Evolutionary conservation across 75 land plant genomes (phyloP).

Genomic region (Gnetum montanum): DNA sequence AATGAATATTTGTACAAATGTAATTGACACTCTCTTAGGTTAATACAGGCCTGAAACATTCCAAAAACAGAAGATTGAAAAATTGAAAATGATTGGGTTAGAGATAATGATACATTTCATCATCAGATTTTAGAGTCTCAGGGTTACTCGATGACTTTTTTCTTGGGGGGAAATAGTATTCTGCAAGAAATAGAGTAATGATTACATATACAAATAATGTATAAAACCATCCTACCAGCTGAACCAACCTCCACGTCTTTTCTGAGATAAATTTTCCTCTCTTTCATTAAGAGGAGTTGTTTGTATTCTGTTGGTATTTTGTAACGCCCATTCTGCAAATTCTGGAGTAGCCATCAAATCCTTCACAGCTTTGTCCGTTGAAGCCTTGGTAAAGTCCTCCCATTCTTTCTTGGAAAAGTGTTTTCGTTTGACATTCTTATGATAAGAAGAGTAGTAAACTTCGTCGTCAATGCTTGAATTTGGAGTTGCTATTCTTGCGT

Average conservation of each 20-base stretch:
- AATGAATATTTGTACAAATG: too few species aligned
- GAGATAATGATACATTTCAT: too few species aligned
- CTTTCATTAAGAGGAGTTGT: conserved; percentile 29
- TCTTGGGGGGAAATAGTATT: too few species aligned
- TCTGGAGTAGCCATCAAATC: conserved; percentile 67
- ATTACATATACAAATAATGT: too few species aligned
- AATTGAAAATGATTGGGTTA: too few species aligned
- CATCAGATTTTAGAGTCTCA: too few species aligned
- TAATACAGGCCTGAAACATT: too few species aligned
- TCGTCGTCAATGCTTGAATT: neutral
- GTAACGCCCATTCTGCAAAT: conserved; percentile 66
- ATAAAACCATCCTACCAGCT: conserved; percentile 2
- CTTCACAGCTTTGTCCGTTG: conserved; percentile 46
- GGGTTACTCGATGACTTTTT: too few species aligned
- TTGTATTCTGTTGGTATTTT: conserved; percentile 59
- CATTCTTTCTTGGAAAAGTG: conserved; percentile 58
- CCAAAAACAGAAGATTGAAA: too few species aligned
- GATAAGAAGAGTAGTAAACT: conserved; percentile 60
- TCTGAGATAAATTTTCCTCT: neutral
- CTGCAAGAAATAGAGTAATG: too few species aligned
- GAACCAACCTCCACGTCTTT: conserved; percentile 2
- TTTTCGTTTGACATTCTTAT: conserved; percentile 52
- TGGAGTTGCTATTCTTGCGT: neutral
- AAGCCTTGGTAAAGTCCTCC: conserved; percentile 47
- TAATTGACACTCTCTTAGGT: too few species aligned